Evolutionary conservation across 495 filamentous ascomycete genomes (phyloP), one percentile per base, ranked within the genome.

Genomic region (Penicillium tannophilum): DNA sequence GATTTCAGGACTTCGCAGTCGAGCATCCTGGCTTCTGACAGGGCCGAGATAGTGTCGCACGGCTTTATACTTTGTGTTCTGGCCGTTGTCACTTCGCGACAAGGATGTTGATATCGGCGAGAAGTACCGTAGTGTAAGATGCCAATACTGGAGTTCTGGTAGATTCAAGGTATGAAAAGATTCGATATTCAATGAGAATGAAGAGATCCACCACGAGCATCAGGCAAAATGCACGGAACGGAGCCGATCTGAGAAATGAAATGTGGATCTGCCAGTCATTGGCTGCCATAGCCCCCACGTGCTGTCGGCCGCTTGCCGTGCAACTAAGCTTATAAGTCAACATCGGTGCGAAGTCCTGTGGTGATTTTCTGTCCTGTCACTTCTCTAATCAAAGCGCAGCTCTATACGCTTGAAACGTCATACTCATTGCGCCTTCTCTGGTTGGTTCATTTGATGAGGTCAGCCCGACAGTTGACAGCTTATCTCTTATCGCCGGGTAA

Each of bases 271-370:
- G 30, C 53, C 59, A 42, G 47, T 31, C 54, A 47, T n/a, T 14
- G 41, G 45, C 41, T 26, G 14, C 26, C 20, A 19, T 51, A 19
- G 52, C 42, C 52, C 55, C 63, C 62, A 64, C 59, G 59, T 64
- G 62, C 51, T 19, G 9, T 36, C 44, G 54, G 31, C 35, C 19
- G 26, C 12, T 30, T 23, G 24, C 36, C 36, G 36, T 44, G 26
- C 23, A 48, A 28, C 11, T 61, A 56, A 47, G 44, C 44, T 47
- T 47, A 47, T 47, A 43, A 33, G 17, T 31, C 52, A 45, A 50
- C 53, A 51, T 63, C 62, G 65, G 56, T 58, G 62, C 55, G 61
- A 67, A 67, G 64, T 67, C 56, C 64, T 61, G 33, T 23, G 39
- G 42, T 48, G 31, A 14, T 53, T 52, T 47, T 42, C 7, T 7